These are phyloP conservation scores for Mercurialis annua DNA, from an alignment of 345 rosid genomes.

Conservation along the genomic window DNA sequence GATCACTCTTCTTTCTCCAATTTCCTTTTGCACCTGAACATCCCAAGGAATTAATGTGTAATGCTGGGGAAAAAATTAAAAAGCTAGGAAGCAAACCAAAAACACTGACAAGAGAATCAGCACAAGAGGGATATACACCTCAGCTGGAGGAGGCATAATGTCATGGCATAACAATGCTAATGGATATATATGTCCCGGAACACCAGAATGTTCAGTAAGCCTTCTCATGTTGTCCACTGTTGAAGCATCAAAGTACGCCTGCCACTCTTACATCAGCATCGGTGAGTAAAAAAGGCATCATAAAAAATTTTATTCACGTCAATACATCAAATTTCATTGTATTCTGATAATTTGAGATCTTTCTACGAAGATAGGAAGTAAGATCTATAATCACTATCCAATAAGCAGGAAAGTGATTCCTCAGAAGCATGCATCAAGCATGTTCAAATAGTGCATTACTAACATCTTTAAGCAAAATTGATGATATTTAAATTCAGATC, in stretches of 20 bases:
- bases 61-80: no score
- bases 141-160: constrained; percentile 94
- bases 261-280: constrained; percentile 40
- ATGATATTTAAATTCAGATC: background rate
- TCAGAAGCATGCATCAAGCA: background rate
- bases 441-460: background rate
- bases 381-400: background rate
- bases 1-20: constrained; percentile 80
- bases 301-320: constrained; percentile 11
- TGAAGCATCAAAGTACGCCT: constrained; percentile 91
- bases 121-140: constrained; percentile 33
- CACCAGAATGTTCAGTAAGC: constrained; percentile 76
- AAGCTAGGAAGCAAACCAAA: no score
- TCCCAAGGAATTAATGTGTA: constrained; percentile 4
- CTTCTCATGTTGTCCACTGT: constrained; percentile 95
- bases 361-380: background rate
- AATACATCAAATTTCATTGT: background rate
- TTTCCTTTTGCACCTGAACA: constrained; percentile 85
- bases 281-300: constrained; percentile 20
- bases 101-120: no score
- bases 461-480: background rate
- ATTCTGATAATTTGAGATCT: background rate
- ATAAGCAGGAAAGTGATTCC: background rate
- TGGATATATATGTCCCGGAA: constrained; percentile 79
- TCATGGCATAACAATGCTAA: constrained; percentile 74